These are phyloP conservation scores for Alternaria tenuissima DNA, from an alignment of 2,329 filamentous ascomycete genomes.

Conservation along the genomic window DNA sequence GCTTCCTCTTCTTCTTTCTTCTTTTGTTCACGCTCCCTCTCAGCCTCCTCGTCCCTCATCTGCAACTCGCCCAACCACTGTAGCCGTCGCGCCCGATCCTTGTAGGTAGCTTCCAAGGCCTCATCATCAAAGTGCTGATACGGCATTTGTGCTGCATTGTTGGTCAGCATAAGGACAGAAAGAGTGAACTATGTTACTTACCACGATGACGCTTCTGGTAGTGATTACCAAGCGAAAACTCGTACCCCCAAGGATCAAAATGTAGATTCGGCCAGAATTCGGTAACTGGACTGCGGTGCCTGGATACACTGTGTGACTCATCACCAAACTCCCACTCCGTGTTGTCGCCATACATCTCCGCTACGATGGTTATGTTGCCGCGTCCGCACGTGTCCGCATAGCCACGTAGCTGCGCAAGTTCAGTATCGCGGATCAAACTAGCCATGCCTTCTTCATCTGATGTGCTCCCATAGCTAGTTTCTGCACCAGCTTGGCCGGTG, in stretches of 20 bases:
- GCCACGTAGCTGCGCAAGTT: neutral
- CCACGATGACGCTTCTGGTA: neutral
- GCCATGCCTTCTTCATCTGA: neutral
- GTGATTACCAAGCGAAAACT: neutral
- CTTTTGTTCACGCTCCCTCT: neutral
- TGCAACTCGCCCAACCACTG: neutral
- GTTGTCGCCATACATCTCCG: constrained; percentile 9
- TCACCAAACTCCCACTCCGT: constrained; percentile 6
- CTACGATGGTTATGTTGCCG: neutral
- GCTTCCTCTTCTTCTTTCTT: neutral
- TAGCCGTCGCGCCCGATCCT: neutral
- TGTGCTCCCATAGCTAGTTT: neutral
- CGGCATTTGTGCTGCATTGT: neutral
- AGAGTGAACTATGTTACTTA: neutral
- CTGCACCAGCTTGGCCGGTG: neutral
- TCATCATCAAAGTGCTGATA: neutral
- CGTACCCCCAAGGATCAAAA: constrained; percentile 1
- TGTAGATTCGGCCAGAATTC: constrained; percentile 12
- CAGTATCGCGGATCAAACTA: neutral
- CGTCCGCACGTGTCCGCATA: neutral
- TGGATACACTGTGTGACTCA: neutral
- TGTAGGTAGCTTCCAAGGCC: neutral
- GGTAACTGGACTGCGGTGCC: constrained; percentile 4
- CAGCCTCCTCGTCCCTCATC: neutral
- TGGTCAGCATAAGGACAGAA: neutral